These are phyloP conservation scores for Sphagnum magellanicum DNA, from an alignment of 228 moss, liverwort and hornwort genomes.

Conservation along the genomic window DNA sequence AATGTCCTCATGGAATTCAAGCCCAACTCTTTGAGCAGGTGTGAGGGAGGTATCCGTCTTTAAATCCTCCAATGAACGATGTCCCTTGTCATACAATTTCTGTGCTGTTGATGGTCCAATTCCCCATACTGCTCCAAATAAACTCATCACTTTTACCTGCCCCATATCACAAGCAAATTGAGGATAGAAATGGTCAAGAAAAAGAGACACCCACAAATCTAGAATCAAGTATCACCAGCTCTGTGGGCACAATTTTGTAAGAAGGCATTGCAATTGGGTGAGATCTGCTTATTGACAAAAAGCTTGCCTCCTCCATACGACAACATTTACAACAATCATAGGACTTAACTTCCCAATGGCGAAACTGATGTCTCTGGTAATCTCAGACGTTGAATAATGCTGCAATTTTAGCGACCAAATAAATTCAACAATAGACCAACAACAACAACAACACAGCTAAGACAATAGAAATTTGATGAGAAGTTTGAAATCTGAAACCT, in stretches of 20 bases:
- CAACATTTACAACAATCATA: too few species aligned
- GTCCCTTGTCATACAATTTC: constrained; percentile 79
- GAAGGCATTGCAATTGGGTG: too few species aligned
- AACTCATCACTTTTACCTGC: constrained; percentile 51
- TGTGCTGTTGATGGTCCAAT: constrained; percentile 78
- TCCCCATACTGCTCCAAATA: constrained; percentile 83
- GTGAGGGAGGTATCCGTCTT: constrained; percentile 51
- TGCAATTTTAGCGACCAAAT: too few species aligned
- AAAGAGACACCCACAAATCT: background rate
- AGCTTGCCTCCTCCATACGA: background rate
- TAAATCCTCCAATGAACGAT: constrained; percentile 68
- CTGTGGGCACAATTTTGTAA: too few species aligned
- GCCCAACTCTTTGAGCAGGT: constrained; percentile 56
- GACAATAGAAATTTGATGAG: too few species aligned
- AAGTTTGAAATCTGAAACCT: constrained; percentile 23
- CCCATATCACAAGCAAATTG: background rate
- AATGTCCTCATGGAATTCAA: constrained; percentile 76
- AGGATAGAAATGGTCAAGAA: background rate
- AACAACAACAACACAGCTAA: too few species aligned
- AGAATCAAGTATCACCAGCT: background rate
- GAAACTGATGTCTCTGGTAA: too few species aligned
- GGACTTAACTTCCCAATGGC: too few species aligned
- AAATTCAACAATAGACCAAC: too few species aligned
- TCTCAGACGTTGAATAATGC: too few species aligned
- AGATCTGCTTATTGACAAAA: background rate